Evolutionary conservation across 352 stramenopile species (phyloP), one percentile per base, ranked within the genome.

Genomic region (Phytophthora palmivora): DNA sequence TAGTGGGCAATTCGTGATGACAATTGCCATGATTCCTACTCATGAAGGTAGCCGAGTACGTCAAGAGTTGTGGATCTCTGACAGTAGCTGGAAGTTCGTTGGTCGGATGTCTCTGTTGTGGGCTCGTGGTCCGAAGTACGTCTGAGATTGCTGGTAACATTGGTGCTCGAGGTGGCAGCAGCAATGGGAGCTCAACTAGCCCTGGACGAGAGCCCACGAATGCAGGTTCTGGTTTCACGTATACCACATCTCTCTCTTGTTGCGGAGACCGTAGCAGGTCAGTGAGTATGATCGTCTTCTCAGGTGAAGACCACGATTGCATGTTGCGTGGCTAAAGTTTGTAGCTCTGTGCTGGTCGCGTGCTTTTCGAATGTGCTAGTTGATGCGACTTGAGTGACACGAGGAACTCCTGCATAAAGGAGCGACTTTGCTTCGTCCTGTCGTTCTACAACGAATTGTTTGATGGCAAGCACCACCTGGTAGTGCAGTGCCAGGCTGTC

Each of bases 291-390:
- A 63, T 47, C 14, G 45, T 47, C 32, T 53, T 60, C 26, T 67
- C 50, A 18, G 61, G 61, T 11, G 39, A n/a, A 33, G 61, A 37
- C 54, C 61, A 70, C 36, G 38, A 15, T 30, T 65, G 61, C 61
- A 70, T 70, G 46, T 39, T 37, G 30, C 24, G 21, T 26, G 21
- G 14, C n/a, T 22, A n/a, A 41, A 14, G 30, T 36, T 37, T 47
- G 56, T 64, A 26, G 37, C 38, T 64, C 21, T 24, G 18, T 60
- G 58, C 32, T 39, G 39, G 15, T 9, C 24, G 34, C n/a, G 44
- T 16, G 18, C 8, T 59, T 59, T 70, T 65, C 19, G 16, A 50
- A 70, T 65, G 54, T 70, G 54, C 61, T 59, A 51, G 61, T 56
- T 70, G 61, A 70, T 47, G 46, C 59, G 61, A 70, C 46, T 6